Evolutionary conservation across 2,329 filamentous ascomycete genomes (phyloP), one percentile per base, ranked within the genome.

Genomic region (Sporothrix globosa): DNA sequence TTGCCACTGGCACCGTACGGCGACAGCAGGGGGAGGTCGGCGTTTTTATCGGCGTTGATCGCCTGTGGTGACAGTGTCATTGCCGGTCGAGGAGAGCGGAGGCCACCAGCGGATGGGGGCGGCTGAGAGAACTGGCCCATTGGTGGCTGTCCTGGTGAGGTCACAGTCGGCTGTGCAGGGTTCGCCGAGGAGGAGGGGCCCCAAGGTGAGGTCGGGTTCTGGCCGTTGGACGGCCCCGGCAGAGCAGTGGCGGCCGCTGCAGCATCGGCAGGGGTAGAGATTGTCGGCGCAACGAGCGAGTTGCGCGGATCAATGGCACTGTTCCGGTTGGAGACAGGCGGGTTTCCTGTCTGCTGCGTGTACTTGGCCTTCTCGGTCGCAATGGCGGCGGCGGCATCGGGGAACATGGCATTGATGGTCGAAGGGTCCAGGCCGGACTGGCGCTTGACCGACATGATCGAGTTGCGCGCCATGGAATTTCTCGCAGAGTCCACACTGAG

Each of bases 381-480:
- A 79, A 99, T 98, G n/a, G 96, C 96, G 54, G 95, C 95, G 17
- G 96, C 96, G 58, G 96, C 96, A 83, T 99, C 96, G 7, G 96
- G 96, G 80, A 99, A 99, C 96, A 99, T 98, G 76, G 93, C 93
- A 81, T 97, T 97, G 81, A 99, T 97, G 30, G 93, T 96, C 44
- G 91, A 93, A 5, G 92, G 87, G 78, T 98, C 95, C 70, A 99
- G 88, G n/a, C 91, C 93, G 60, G 96, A 98, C 79, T 97, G 96
- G 75, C 96, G 90, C 83, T 97, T 98, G 67, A 90, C 87, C 14
- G 93, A 88, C 66, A 91, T 92, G 70, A 91, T 88, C 52, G 92
- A 91, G 73, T 91, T 91, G 74, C 95, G 92, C 66, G 89, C 89
- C 76, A 97, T 86, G 1, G 95, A 97, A 82, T 93, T 96, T 75